Conservation (phyloP, 1,284 basidiomycete genomes). For the Fomitopsis betulina region DNA sequence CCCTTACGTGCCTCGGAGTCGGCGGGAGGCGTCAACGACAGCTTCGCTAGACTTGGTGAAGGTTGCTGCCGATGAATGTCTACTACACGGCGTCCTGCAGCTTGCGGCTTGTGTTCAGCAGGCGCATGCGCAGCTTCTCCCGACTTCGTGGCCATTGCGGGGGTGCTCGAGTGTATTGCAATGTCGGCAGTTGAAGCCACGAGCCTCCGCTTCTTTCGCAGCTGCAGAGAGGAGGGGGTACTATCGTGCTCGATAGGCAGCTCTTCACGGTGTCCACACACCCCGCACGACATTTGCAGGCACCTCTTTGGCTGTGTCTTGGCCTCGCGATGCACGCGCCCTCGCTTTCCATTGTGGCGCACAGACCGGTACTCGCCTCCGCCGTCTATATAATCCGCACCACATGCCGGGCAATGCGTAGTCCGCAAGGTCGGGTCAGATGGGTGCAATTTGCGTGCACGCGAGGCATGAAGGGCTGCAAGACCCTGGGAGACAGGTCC, state of each 20-base stretch:
- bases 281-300: constrained; percentile 20
- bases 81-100: not conserved
- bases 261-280: constrained; percentile 21
- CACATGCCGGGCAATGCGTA: constrained; percentile 49
- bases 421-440: constrained; percentile 17
- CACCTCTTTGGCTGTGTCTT: constrained; percentile 8
- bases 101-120: not conserved
- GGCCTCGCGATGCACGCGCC: constrained; percentile 2
- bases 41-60: not conserved
- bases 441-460: constrained; percentile 31
- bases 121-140: not conserved
- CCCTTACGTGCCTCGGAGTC: not conserved
- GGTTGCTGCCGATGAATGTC: not conserved
- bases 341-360: constrained; percentile 12
- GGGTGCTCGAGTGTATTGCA: not conserved
- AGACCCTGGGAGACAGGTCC: constrained; percentile 47
- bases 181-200: constrained; percentile 7
- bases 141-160: not conserved
- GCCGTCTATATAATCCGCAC: constrained; percentile 35
- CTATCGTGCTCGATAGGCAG: constrained; percentile 12
- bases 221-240: constrained; percentile 13
- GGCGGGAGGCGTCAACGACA: not conserved
- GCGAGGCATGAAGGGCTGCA: constrained; percentile 54
- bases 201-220: constrained; percentile 10
- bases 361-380: constrained; percentile 21